Evolutionary conservation across 768 basidiomycete genomes (phyloP).

Genomic region (Russula foetens): DNA sequence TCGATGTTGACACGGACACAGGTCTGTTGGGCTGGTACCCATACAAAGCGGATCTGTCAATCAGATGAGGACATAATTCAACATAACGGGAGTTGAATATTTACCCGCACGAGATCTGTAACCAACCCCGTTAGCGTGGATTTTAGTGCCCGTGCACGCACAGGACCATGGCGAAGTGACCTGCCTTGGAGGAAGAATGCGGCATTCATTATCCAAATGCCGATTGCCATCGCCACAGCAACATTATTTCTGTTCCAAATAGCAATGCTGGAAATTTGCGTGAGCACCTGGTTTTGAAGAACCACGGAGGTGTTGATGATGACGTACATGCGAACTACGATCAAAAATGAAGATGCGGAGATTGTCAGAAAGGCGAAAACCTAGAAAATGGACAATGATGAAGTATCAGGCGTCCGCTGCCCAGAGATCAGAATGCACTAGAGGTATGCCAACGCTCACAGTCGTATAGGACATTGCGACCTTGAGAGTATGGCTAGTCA

Average conservation of each 20-base stretch:
- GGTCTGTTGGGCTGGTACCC: background rate
- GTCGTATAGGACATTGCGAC: no score
- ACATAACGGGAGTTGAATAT: background rate
- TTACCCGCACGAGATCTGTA: background rate
- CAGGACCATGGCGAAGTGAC: background rate
- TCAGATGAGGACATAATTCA: background rate
- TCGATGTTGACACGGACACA: background rate
- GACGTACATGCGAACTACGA: constrained; percentile 2
- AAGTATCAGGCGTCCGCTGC: no score
- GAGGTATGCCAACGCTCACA: no score
- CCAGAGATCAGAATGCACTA: no score
- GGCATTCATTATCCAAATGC: background rate
- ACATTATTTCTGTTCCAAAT: background rate
- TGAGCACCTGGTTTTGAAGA: background rate
- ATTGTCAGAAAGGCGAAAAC: no score
- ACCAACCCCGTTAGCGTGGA: background rate
- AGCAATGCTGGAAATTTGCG: background rate
- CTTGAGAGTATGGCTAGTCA: no score
- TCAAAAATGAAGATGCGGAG: background rate
- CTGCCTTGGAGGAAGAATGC: background rate
- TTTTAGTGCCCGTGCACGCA: background rate
- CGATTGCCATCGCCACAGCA: background rate
- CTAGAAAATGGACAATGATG: no score
- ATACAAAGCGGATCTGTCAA: background rate
- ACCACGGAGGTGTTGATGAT: background rate